Conservation (phyloP, 164 flowering plant genomes). For the Stephania japonica region DNA sequence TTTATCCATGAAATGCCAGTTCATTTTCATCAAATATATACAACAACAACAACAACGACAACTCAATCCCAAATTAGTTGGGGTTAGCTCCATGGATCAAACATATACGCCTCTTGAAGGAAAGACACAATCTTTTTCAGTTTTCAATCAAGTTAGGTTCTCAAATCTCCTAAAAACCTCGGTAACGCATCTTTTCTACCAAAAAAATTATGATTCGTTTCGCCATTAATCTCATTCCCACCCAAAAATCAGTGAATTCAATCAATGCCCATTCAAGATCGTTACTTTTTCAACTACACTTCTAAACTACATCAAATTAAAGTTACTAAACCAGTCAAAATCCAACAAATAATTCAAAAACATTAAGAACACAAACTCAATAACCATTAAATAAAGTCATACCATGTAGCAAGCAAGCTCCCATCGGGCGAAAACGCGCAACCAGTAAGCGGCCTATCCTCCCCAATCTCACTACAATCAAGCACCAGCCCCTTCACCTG, state of each 20-base stretch:
- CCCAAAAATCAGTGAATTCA: neutral
- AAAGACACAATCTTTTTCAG: no score
- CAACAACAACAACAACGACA: no score
- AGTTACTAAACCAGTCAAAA: neutral
- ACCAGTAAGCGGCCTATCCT: constrained; percentile 88
- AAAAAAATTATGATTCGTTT: neutral
- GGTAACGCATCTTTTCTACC: no score
- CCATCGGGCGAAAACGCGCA: constrained; percentile 84
- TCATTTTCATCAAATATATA: neutral
- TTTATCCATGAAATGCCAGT: neutral
- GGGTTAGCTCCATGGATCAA: no score
- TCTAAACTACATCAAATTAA: neutral
- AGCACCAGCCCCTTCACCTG: constrained; percentile 57
- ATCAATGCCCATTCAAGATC: neutral
- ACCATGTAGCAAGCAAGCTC: constrained; percentile 84
- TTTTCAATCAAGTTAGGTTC: no score
- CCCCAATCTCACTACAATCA: constrained; percentile 84
- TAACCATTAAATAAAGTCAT: neutral
- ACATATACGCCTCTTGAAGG: no score
- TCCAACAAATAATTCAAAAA: neutral
- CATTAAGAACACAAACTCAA: no score
- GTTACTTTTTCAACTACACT: neutral
- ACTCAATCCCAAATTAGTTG: no score
- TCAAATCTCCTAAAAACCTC: no score
- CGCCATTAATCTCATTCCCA: neutral